Evolutionary conservation across 1,284 basidiomycete genomes (phyloP), one percentile per base, ranked within the genome.

Genomic region (Trichosporon coremiiforme): DNA sequence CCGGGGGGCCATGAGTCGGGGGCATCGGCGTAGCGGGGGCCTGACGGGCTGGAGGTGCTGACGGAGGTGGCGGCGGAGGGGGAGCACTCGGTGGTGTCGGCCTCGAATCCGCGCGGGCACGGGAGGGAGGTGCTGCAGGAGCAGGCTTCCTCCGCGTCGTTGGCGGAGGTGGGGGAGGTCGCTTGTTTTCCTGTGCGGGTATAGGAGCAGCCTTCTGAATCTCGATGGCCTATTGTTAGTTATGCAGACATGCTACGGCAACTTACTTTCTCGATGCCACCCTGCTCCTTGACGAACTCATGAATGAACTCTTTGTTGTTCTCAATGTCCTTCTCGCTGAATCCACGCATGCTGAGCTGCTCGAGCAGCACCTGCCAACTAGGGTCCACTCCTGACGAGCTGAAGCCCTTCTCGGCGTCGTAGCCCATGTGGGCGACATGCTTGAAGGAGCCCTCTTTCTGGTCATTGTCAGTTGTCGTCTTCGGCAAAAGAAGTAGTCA

Each of bases 371-470:
- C 86, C 70, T 90, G 87, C 96, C 96, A 99, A 8, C 91, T 93
- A 3, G 93, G 90, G 83, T 98, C 96, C n/a, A 98, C 92, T 71
- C 93, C 92, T 41, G 87, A 87, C 1, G 91, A 91, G 0, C 90
- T 90, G 82, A 95, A 98, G 4, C 95, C 95, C 50, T 89, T 88
- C 75, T 96, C 89, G 0, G 88, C 82, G 75, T 96, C 92, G 82
- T 92, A 98, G 29, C 95, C 95, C 92, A 99, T 97, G 80, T 98
- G 95, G 0, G 92, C 94, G 60, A 97, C 88, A 79, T 98, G 95
- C 74, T 89, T 88, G 86, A 98, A 98, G 4, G 91, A 91, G 20
- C 90, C 90, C 2, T 84, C 80, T 17, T 89, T 80, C 80, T 82
- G 71, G 25, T 5, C 4, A 13, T 22, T 50, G 45, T 50, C 31